Conservation (phyloP, 1,139 yeast genomes). For the Debaryomyces singareniensis region DNA sequence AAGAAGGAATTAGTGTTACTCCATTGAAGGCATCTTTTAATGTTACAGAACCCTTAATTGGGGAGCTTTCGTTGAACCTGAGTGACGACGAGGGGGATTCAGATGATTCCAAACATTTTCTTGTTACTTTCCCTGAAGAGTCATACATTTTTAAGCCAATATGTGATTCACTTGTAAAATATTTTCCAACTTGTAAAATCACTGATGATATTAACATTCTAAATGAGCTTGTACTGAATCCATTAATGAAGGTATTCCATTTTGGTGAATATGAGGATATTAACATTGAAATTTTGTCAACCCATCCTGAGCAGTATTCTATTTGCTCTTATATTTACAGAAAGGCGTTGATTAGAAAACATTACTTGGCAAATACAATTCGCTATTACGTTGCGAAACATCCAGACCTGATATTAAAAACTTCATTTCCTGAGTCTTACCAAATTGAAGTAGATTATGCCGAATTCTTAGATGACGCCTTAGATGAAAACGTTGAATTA, state of each 20-base stretch:
- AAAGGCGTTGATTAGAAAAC: slow-evolving; percentile 86
- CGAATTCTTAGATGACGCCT: slow-evolving; percentile 86
- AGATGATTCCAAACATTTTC: slow-evolving; percentile 8
- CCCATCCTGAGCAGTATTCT: slow-evolving; percentile 41
- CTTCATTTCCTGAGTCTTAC: slow-evolving; percentile 68
- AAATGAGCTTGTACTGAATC: slow-evolving; percentile 12
- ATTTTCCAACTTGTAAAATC: slow-evolving; percentile 21
- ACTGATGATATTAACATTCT: slow-evolving; percentile 19
- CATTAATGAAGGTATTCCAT: slow-evolving; percentile 44
- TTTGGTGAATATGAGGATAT: slow-evolving; percentile 89
- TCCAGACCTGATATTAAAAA: slow-evolving; percentile 55
- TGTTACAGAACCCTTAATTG: slow-evolving; percentile 46
- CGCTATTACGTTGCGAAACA: slow-evolving; percentile 67
- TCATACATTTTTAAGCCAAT: slow-evolving; percentile 60
- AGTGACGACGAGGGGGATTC: slow-evolving; percentile 10
- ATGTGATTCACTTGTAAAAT: slow-evolving; percentile 29
- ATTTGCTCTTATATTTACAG: slow-evolving; percentile 79
- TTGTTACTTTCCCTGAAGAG: slow-evolving; percentile 27
- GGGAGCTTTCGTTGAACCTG: slow-evolving; percentile 44
- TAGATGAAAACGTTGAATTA: slow-evolving; percentile 87
- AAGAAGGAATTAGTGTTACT: slow-evolving; percentile 63
- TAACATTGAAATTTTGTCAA: slow-evolving; percentile 57
- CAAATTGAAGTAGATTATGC: slow-evolving; percentile 92
- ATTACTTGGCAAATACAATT: slow-evolving; percentile 76
- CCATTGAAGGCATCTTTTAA: slow-evolving; percentile 75